A percentile compares a stretch with the other conserved stretches of the same genome.
Evolutionary conservation across 2,329 filamentous ascomycete species (phyloP).

Genomic region (Trichoderma afroharzianum): DNA sequence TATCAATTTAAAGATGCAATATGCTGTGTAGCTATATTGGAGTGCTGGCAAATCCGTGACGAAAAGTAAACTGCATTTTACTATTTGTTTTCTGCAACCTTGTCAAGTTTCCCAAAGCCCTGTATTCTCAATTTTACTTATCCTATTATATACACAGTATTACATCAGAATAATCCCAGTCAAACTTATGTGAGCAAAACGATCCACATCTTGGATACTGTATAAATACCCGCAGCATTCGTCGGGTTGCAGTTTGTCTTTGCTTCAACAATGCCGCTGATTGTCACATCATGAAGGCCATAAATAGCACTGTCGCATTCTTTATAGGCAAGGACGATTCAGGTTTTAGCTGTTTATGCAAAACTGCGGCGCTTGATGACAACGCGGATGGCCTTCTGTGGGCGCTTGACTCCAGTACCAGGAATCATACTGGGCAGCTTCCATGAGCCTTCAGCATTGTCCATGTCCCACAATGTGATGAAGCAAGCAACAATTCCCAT

Average conservation of each 20-base stretch:
- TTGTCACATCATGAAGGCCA: background rate
- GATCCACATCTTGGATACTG: background rate
- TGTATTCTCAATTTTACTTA: background rate
- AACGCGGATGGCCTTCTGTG: background rate
- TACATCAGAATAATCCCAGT: background rate
- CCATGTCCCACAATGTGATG: constrained; percentile 11
- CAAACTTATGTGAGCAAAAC: background rate
- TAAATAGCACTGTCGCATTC: background rate
- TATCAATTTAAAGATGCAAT: background rate
- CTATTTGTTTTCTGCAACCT: background rate
- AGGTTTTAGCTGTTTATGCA: background rate
- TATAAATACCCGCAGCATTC: background rate
- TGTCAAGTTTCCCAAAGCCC: background rate
- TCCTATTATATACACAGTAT: background rate
- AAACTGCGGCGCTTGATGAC: background rate
- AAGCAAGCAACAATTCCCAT: constrained; percentile 13
- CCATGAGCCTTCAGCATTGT: background rate
- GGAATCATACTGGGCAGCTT: background rate
- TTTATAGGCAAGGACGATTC: background rate
- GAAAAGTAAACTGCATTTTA: background rate
- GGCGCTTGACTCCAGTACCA: constrained; percentile 2
- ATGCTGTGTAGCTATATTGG: background rate
- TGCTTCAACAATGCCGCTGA: background rate
- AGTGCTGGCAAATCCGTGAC: background rate
- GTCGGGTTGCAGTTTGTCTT: background rate